Percentiles rank a stretch among this genome's conserved stretches.
These are phyloP conservation scores for Trapa incisa DNA, from an alignment of 345 rosid species.

Conservation along the genomic window DNA sequence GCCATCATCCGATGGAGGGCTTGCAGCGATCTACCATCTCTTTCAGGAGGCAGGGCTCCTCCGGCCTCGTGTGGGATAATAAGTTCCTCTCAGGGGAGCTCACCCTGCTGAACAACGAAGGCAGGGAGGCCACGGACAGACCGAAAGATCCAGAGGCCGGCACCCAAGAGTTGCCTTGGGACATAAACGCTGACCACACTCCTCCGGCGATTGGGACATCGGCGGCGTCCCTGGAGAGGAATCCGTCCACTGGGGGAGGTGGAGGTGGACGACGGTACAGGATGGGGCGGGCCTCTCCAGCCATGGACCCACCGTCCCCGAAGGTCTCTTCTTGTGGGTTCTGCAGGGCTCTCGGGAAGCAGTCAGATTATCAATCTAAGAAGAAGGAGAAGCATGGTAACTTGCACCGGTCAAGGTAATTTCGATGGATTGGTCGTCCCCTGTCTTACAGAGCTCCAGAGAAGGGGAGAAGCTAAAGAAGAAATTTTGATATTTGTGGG, in stretches of 20 bases:
- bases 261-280: slow-evolving; percentile 47
- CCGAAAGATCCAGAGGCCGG: slow-evolving; percentile 17
- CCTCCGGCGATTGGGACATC: slow-evolving; percentile 2
- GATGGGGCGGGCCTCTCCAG: slow-evolving; percentile 76
- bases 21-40: slow-evolving; percentile 8
- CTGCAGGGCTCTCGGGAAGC: slow-evolving; percentile 52
- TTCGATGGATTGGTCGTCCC: background rate
- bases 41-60: slow-evolving; percentile 9
- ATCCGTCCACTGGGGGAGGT: slow-evolving; percentile 63
- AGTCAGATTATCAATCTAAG: slow-evolving; percentile 28
- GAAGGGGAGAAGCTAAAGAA: too few species aligned
- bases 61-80: slow-evolving; percentile 9
- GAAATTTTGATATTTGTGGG: too few species aligned
- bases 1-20: slow-evolving; percentile 9
- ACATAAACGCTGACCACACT: background rate
- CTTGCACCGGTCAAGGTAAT: slow-evolving; percentile 43
- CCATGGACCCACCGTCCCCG: slow-evolving; percentile 90
- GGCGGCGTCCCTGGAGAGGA: slow-evolving; percentile 37
- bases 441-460: too few species aligned
- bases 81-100: slow-evolving; percentile 8
- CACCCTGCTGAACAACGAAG: slow-evolving; percentile 3
- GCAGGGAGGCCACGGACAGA: slow-evolving; percentile 10
- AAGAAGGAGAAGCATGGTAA: slow-evolving; percentile 22
- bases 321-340: slow-evolving; percentile 72
- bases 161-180: background rate